Percentiles rank a stretch among this genome's conserved stretches.
Evolutionary conservation across 2,329 filamentous ascomycete species (phyloP).

Genomic region (Sphaceloma murrayae): DNA sequence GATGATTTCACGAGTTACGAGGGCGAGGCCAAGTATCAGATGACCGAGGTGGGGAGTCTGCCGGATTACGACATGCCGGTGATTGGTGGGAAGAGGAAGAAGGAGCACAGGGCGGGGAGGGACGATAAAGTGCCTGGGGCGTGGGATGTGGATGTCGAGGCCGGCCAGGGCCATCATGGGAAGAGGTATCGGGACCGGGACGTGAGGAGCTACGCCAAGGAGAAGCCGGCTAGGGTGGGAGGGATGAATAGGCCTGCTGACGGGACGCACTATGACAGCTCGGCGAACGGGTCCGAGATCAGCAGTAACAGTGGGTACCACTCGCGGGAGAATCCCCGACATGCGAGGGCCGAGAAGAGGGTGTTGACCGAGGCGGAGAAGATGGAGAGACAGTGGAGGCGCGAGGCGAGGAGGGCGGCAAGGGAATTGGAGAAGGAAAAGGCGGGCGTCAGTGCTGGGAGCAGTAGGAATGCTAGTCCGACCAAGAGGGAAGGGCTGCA

Average conservation of each 20-base stretch:
- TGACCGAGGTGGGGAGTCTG: conserved; percentile 25
- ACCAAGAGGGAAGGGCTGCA: not conserved
- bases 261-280: conserved; percentile 70
- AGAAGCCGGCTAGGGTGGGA: conserved; percentile 77
- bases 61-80: conserved; percentile 12
- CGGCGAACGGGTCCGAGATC: conserved; percentile 45
- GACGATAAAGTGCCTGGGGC: not conserved
- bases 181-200: conserved; percentile 51
- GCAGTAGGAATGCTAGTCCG: conserved; percentile 4
- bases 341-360: conserved; percentile 32
- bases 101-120: not conserved
- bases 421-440: conserved; percentile 28
- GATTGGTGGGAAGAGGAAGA: not conserved
- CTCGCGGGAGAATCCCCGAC: conserved; percentile 16
- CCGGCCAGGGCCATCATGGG: conserved; percentile 27
- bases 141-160: conserved; percentile 13
- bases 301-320: not conserved
- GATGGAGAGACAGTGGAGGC: conserved; percentile 33
- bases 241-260: conserved; percentile 79
- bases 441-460: conserved; percentile 18
- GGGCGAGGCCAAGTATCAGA: conserved; percentile 20
- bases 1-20: conserved; percentile 36
- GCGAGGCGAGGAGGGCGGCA: conserved; percentile 34
- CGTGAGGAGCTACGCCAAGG: conserved; percentile 73
- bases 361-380: conserved; percentile 31